A percentile compares a stretch with the other conserved stretches of the same genome.
These are phyloP conservation scores for Raffaelea arxii DNA, from an alignment of 2,329 filamentous ascomycete species.

Conservation along the genomic window DNA sequence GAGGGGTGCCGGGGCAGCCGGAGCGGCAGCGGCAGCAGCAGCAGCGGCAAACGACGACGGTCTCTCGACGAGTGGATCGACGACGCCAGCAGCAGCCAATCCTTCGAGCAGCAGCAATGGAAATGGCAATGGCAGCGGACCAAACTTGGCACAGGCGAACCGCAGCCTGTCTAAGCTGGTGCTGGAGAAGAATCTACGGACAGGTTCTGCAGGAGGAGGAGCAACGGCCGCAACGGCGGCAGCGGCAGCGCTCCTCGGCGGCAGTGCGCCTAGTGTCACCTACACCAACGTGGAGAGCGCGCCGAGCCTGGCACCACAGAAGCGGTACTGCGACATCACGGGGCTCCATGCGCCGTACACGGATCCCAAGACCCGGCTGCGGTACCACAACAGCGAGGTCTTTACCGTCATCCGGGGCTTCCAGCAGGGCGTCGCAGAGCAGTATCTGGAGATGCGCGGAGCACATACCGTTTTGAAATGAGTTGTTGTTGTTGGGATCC, in stretches of 20 bases:
- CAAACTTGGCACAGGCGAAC: conserved; percentile 82
- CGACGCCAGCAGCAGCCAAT: conserved; percentile 40
- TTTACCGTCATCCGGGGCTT: conserved; percentile 75
- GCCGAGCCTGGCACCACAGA: conserved; percentile 74
- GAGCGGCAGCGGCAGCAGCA: conserved; percentile 22
- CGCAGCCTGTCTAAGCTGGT: conserved; percentile 81
- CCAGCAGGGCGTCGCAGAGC: conserved; percentile 74
- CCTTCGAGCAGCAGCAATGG: conserved; percentile 20
- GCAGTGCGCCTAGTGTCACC: conserved; percentile 61
- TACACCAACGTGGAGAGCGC: conserved; percentile 94
- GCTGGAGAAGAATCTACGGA: conserved; percentile 66
- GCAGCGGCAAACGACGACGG: conserved; percentile 29
- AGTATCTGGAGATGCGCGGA: conserved; percentile 79
- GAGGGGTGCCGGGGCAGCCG: conserved; percentile 18
- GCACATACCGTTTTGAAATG: conserved; percentile 90
- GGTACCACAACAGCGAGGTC: conserved; percentile 89
- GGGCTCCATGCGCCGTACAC: conserved; percentile 85
- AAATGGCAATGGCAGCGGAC: conserved; percentile 26
- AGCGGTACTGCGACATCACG: conserved; percentile 92
- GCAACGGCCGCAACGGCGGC: not conserved
- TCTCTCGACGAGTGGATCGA: conserved; percentile 46
- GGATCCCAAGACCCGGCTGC: conserved; percentile 86
- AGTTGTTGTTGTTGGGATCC: not conserved
- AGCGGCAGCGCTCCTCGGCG: conserved; percentile 7
- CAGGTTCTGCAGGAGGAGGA: conserved; percentile 11